Evolutionary conservation across 176 grass and related monocot species (phyloP), one percentile per base, ranked within the genome.

Genomic region (Ananas comosus): DNA sequence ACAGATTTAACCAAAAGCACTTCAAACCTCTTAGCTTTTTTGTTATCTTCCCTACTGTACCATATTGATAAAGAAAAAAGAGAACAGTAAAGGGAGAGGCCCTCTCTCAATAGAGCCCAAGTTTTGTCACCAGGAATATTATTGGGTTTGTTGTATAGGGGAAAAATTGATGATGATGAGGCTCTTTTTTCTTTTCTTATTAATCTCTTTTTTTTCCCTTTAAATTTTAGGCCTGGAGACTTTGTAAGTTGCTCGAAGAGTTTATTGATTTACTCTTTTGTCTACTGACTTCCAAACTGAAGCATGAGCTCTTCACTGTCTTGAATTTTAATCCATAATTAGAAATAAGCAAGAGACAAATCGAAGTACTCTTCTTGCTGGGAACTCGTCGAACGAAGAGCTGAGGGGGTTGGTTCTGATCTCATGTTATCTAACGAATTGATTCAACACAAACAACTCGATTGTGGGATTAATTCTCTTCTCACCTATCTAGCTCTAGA

Each of bases 1-100:
- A 24, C 48, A 82, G 51, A 71, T 70, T 17, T 82, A 52, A 66
- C 56, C 24, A 70, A 64, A 42, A 82, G 17, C 12, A 13, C 52
- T n/a, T 56, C n/a, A 42, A 27, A 27, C 25, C 14, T 18, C 2
- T 7, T 58, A 9, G 18, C 5, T 58, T 8, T 7, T n/a, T 13
- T 6, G 53, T 27, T 27, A 53, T 53, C 53, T 4, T 13, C 12
- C 16, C 9, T 13, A 58, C 18, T 58, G 53, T 58, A 58, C 9
- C 53, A 58, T 58, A 58, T 18, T 27, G 18, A 58, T 58, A 58
- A 64, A 8, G 3, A 19, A 50, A 64, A 4, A 51, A 33, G 16
- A 53, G 3, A 73, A 65, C 0, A 58, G 16, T 7, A 51, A 50
- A 9, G 12, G 54, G 21, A 9, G 16, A 12, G 17, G 29, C 13